Evolutionary conservation across 2,329 filamentous ascomycete genomes (phyloP), one percentile per base, ranked within the genome.

Genomic region (Aspergillus unguis): DNA sequence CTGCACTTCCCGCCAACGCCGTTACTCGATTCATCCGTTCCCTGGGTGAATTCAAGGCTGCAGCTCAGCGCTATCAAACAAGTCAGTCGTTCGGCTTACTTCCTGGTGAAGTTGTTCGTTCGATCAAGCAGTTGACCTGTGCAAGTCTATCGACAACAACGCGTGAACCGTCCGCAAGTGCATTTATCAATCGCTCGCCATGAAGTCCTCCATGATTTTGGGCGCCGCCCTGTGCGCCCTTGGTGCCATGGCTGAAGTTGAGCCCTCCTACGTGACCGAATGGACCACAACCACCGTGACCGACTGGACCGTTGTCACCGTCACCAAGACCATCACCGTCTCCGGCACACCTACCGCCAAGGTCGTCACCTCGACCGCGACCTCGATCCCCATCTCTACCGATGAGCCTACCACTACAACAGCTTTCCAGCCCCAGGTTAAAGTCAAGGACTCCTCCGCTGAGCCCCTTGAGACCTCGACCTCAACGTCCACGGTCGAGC

Each of bases 141-240:
- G 57, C 60, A 60, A 54, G 48, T 50, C 49, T 50, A 53, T 52
- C 49, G 38, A 54, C 49, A 54, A 35, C 49, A 54, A 35, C 49
- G 44, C 32, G 36, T 41, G 23, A 52, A 55, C 29, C 17, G 11
- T 5, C 32, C 31, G 29, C 43, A 48, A 53, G 48, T 50, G 49
- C 51, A 48, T 32, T 46, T 41, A 36, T 36, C 40, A 55, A 23
- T 10, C 28, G 17, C 29, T 33, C 29, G 44, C 35, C 44, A 72
- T 72, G 70, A 68, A 68, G 48, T 68, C 62, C 43, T 62, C 69
- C 42, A 51, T 72, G 40, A 50, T 72, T 48, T 50, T 73, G 43
- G 64, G 65, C 47, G 70, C 69, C 41, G 70, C 69, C 43, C 57
- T 73, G 52, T 70, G 66, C 63, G 70, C 69, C 44, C 61, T 66